These are phyloP conservation scores for Yamagishiella unicocca DNA, from an alignment of 139 green algal genomes.

Conservation along the genomic window DNA sequence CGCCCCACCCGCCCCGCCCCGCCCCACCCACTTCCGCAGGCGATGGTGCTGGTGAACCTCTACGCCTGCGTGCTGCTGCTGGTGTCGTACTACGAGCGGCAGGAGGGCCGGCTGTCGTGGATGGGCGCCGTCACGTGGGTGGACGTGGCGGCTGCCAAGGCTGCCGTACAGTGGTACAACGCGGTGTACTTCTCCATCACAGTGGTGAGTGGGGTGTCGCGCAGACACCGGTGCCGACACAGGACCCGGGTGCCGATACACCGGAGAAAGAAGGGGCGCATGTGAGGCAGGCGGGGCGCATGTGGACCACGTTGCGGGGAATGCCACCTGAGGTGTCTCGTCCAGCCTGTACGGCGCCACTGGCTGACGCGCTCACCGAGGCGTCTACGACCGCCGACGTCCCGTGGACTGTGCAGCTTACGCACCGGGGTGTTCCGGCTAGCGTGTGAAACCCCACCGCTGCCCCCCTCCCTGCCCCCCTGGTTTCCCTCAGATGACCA, in stretches of 20 bases:
- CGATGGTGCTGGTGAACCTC: conserved; percentile 8
- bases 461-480: background rate
- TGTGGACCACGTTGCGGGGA: too few relatives aligned
- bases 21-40: background rate
- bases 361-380: too few relatives aligned
- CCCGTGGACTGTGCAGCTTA: too few relatives aligned
- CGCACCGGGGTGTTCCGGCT: too few relatives aligned
- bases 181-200: conserved; percentile 49
- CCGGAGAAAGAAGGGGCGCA: too few relatives aligned
- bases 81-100: background rate
- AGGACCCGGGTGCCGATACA: too few relatives aligned
- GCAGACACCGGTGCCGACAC: too few relatives aligned
- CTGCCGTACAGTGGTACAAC: conserved; percentile 8
- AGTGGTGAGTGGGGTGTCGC: background rate
- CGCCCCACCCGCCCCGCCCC: background rate
- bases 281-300: too few relatives aligned
- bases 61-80: conserved; percentile 39
- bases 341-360: too few relatives aligned
- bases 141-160: background rate
- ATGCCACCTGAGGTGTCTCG: too few relatives aligned
- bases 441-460: too few relatives aligned
- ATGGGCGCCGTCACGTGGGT: background rate
- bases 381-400: too few relatives aligned
- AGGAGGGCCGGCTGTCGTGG: background rate
- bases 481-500: conserved; percentile 40